These are phyloP conservation scores for Tetrapisispora nanseiensis DNA, from an alignment of 805 yeast species.

Conservation along the genomic window DNA sequence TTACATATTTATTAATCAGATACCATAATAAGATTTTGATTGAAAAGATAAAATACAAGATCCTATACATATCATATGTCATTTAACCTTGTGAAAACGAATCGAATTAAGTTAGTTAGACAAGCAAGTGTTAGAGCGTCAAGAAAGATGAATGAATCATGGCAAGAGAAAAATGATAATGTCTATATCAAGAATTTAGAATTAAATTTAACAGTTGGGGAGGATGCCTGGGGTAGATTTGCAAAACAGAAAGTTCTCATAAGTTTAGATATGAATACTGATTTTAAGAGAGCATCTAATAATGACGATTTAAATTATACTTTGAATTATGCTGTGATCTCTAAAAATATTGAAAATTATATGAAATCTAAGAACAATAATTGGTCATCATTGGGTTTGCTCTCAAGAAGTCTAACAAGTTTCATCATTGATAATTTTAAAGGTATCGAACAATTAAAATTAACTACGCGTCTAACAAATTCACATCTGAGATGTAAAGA, in stretches of 20 bases:
- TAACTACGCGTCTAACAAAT: conserved; percentile 15
- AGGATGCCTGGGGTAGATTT: conserved; percentile 65
- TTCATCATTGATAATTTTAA: conserved; percentile 32
- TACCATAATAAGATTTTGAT: too few relatives aligned
- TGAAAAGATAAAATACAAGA: too few relatives aligned
- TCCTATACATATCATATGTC: not conserved
- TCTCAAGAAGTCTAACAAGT: conserved; percentile 39
- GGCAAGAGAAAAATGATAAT: conserved; percentile 11
- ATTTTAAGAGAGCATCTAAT: conserved; percentile 62
- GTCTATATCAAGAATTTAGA: conserved; percentile 45
- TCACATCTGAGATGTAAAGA: conserved; percentile 28
- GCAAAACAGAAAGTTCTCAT: conserved; percentile 57
- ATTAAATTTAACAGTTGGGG: conserved; percentile 55
- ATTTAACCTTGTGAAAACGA: not conserved
- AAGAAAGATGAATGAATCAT: not conserved
- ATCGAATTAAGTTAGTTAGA: not conserved
- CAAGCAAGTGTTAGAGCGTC: not conserved
- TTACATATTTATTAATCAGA: too few relatives aligned
- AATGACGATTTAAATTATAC: conserved; percentile 77
- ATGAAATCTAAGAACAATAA: conserved; percentile 31
- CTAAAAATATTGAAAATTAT: conserved; percentile 49
- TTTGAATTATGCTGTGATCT: conserved; percentile 78
- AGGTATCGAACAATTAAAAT: conserved; percentile 15
- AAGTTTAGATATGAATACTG: conserved; percentile 52
- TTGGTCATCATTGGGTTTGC: conserved; percentile 28